Evolutionary conservation across 2,329 filamentous ascomycete species (phyloP), one percentile per base, ranked within the genome.

Genomic region (Didymella keratinophila): DNA sequence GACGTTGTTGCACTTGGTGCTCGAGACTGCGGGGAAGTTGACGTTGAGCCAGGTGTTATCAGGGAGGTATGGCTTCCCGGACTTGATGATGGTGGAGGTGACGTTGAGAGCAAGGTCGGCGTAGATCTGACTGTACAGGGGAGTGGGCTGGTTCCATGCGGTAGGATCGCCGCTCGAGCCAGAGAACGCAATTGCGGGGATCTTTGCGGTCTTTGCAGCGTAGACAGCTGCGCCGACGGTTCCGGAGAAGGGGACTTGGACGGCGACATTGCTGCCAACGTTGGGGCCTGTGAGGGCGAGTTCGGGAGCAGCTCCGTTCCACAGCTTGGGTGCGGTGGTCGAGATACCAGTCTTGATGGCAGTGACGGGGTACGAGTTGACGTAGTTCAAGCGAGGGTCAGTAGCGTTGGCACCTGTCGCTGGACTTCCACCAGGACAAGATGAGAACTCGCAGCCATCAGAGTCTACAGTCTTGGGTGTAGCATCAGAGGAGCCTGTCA

Each of bases 101-200:
- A 91, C 69, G 25, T 82, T 84, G 12, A 83, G 77, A 1, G 88
- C 84, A 4, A 91, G 80, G 50, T 88, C 81, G 3, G 86, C 87
- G 66, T 91, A 91, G n/a, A 90, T 74, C 12, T 76, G 72, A 73
- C 83, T 85, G 62, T 85, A 82, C 10, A 75, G 59, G 1, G 87
- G 85, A 0, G 71, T 72, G 1, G 80, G 76, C 2, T 71, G 74
- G 65, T 87, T 80, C 81, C 83, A 90, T 0, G 83, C 80, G 1
- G 83, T 82, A 27, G 76, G 80, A 14, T 79, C 79, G 6, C 78
- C 78, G 0, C 82, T 81, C 1, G 75, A 73, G 6, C 87, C 88
- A 0, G 84, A 87, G 76, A 91, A 91, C 16, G 88, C 89, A 55
- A 92, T 83, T n/a, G 84, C 84, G 0, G 89, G 89, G 56, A 90